phyloP scores from a whole-genome alignment of 768 basidiomycete species.

The Leccinum subtestaceum region DNA sequence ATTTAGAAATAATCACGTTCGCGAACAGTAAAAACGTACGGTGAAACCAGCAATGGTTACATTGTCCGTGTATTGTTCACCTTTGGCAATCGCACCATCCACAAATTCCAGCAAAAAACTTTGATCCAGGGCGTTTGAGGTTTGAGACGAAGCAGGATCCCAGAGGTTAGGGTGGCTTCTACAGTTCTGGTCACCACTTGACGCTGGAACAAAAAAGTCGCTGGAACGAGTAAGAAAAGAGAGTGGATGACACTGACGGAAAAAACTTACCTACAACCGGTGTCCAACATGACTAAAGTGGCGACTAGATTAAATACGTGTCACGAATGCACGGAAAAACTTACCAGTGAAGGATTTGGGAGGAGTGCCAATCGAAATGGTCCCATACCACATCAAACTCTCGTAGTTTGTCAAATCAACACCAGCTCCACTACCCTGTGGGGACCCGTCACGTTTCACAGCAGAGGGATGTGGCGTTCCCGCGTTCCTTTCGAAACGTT shows the following conservation, averaged over 20 bases:
- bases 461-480: background rate
- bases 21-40: background rate
- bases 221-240: background rate
- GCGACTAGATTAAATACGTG: background rate
- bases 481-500: no score
- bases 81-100: slow-evolving; percentile 10
- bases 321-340: no score
- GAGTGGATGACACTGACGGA: background rate
- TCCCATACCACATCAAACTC: background rate
- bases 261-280: background rate
- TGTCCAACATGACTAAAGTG: background rate
- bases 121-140: no score
- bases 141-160: no score
- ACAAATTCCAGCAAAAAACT: no score
- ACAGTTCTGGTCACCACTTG: background rate
- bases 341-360: background rate
- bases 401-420: background rate
- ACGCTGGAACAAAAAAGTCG: background rate
- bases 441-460: background rate
- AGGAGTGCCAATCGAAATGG: background rate
- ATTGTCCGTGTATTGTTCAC: slow-evolving; percentile 37
- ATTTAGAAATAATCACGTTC: no score
- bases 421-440: background rate
- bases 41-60: slow-evolving; percentile 7
- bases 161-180: background rate